Conservation (phyloP, 768 basidiomycete genomes). For the Rhodotorula kratochvilovae region DNA sequence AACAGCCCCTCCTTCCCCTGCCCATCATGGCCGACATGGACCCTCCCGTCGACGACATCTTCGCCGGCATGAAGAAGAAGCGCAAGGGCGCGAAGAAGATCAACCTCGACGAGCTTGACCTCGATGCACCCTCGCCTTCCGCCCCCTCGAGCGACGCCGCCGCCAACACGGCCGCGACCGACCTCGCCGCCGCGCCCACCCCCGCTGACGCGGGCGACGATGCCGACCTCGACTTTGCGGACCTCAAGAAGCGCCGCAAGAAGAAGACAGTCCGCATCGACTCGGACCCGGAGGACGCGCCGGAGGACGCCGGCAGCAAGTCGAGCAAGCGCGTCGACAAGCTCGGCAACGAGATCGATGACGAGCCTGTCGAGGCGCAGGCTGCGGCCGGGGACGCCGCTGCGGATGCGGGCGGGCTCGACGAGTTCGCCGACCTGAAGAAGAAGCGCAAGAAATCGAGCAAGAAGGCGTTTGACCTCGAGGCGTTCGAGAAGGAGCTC, state of each 20-base stretch:
- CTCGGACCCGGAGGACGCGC: constrained; percentile 41
- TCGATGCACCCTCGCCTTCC: constrained; percentile 40
- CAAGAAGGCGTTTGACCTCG: constrained; percentile 86
- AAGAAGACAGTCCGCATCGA: constrained; percentile 55
- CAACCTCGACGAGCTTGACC: constrained; percentile 45
- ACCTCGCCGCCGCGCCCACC: constrained; percentile 18
- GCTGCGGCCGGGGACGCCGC: constrained; percentile 22
- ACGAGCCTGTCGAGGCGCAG: constrained; percentile 25
- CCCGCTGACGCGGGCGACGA: constrained; percentile 43
- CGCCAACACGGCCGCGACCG: constrained; percentile 47
- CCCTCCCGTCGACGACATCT: constrained; percentile 53
- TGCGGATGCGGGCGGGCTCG: constrained; percentile 11
- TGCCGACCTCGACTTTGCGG: constrained; percentile 74
- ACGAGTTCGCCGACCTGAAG: constrained; percentile 32
- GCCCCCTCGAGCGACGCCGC: constrained; percentile 24
- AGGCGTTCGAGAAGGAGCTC: constrained; percentile 90
- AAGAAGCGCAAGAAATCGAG: constrained; percentile 46
- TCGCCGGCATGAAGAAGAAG: constrained; percentile 54
- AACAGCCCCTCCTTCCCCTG: constrained; percentile 7
- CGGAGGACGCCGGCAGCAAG: constrained; percentile 8
- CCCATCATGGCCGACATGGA: constrained; percentile 36
- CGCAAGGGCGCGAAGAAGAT: constrained; percentile 52
- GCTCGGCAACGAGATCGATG: constrained; percentile 38
- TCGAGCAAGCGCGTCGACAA: constrained; percentile 26
- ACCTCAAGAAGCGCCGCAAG: constrained; percentile 91